Conservation (phyloP, 2,329 filamentous ascomycete genomes). For the Rutstroemia sp. region DNA sequence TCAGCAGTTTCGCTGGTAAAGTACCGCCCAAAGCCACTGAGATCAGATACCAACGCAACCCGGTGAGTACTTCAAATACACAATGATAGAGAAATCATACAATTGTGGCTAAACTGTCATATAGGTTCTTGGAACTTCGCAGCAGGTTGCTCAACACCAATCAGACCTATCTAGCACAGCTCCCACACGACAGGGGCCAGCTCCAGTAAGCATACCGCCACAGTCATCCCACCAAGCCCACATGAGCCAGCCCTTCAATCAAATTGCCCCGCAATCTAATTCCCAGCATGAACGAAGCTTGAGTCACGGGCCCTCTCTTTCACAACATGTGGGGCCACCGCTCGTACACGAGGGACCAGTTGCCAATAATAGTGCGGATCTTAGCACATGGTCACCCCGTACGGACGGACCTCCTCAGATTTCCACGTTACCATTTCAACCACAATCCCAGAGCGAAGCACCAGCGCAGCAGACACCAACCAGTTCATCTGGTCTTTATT, state of each 20-base stretch:
- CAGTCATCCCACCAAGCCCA: slow-evolving; percentile 23
- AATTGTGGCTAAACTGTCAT: slow-evolving; percentile 16
- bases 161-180: slow-evolving; percentile 21
- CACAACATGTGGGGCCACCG: not conserved
- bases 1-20: slow-evolving; percentile 62
- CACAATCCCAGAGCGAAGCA: slow-evolving; percentile 10
- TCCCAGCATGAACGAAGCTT: slow-evolving; percentile 43
- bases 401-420: slow-evolving; percentile 26
- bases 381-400: slow-evolving; percentile 18
- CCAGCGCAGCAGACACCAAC: slow-evolving; percentile 15
- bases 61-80: slow-evolving; percentile 43
- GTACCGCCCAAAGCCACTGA: slow-evolving; percentile 60
- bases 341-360: not conserved
- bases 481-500: not conserved
- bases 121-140: slow-evolving; percentile 35
- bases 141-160: slow-evolving; percentile 23
- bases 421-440: slow-evolving; percentile 27
- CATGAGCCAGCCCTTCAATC: slow-evolving; percentile 30
- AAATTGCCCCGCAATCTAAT: slow-evolving; percentile 22
- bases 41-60: slow-evolving; percentile 82
- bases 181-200: slow-evolving; percentile 11
- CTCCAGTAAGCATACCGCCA: slow-evolving; percentile 9
- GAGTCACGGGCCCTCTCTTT: slow-evolving; percentile 34
- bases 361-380: slow-evolving; percentile 1
- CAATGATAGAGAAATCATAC: slow-evolving; percentile 7